Percentiles rank a stretch among this genome's conserved stretches.
Conservation (phyloP, 2,329 filamentous ascomycete species). For the Mycogone perniciosa region DNA sequence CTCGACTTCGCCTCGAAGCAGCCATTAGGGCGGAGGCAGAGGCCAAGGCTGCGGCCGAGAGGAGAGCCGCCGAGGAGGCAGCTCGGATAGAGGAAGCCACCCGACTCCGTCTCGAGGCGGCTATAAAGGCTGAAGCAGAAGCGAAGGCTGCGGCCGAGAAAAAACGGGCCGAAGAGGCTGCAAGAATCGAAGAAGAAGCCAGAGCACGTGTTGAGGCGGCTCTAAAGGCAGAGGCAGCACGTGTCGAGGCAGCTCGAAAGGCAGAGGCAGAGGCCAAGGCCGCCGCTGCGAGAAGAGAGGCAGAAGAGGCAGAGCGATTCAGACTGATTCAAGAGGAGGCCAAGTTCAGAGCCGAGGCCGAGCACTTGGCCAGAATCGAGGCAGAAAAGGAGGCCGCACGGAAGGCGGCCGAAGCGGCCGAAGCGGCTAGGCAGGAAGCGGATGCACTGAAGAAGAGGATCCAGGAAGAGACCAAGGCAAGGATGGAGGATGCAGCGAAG, state of each 20-base stretch:
- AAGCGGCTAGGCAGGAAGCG: slow-evolving; percentile 45
- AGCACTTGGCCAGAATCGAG: slow-evolving; percentile 33
- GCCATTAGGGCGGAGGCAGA: slow-evolving; percentile 36
- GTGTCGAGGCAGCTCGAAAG: slow-evolving; percentile 32
- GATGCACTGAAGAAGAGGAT: slow-evolving; percentile 56
- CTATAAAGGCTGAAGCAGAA: slow-evolving; percentile 35
- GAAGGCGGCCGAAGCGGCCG: slow-evolving; percentile 35
- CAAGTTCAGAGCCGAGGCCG: slow-evolving; percentile 32
- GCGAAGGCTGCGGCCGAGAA: slow-evolving; percentile 36
- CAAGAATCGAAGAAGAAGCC: slow-evolving; percentile 33
- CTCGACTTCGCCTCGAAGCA: slow-evolving; percentile 34
- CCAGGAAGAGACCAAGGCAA: slow-evolving; percentile 49
- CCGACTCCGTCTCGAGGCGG: slow-evolving; percentile 34
- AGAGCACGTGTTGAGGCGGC: slow-evolving; percentile 32
- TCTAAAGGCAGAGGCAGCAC: slow-evolving; percentile 30
- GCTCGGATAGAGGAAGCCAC: slow-evolving; percentile 43
- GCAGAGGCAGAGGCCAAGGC: slow-evolving; percentile 34
- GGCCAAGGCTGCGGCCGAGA: slow-evolving; percentile 36
- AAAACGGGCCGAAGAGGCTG: slow-evolving; percentile 38
- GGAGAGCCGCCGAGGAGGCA: slow-evolving; percentile 31
- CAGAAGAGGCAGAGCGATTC: slow-evolving; percentile 37
- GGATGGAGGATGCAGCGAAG: slow-evolving; percentile 41
- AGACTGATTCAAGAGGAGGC: slow-evolving; percentile 35
- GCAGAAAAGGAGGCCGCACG: slow-evolving; percentile 36
- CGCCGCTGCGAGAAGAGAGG: slow-evolving; percentile 33